These are phyloP conservation scores for Debaryomyces udenii DNA, from an alignment of 1,139 yeast genomes.

Conservation along the genomic window DNA sequence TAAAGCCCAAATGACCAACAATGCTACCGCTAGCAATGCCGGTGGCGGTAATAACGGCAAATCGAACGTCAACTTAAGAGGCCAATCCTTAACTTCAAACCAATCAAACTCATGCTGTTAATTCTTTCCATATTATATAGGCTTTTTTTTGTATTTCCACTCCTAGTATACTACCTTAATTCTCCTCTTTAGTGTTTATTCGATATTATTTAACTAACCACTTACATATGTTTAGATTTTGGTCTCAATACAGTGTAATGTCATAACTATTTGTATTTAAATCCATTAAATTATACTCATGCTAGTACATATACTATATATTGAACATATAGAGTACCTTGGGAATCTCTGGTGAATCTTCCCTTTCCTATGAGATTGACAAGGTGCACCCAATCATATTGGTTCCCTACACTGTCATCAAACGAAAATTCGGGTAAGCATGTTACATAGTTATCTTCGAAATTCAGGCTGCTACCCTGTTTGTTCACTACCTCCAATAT, in stretches of 20 bases:
- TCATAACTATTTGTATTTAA: neutral
- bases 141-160: constrained; percentile 2
- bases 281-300: neutral
- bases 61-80: constrained; percentile 82
- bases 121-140: constrained; percentile 9
- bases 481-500: constrained; percentile 37
- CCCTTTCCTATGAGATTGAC: constrained; percentile 57
- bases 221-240: constrained; percentile 2
- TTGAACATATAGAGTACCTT: constrained; percentile 51
- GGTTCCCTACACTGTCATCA: constrained; percentile 40
- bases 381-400: constrained; percentile 49
- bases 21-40: constrained; percentile 44
- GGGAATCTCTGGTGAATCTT: constrained; percentile 49
- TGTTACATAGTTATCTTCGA: constrained; percentile 51
- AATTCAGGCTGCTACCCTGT: constrained; percentile 30
- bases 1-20: constrained; percentile 91
- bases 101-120: constrained; percentile 80
- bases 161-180: constrained; percentile 2
- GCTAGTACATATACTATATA: constrained; percentile 46
- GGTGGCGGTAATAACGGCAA: constrained; percentile 50
- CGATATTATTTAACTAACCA: constrained; percentile 4
- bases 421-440: constrained; percentile 46
- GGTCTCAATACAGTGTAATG: constrained; percentile 5
- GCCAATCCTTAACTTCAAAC: constrained; percentile 77
- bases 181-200: constrained; percentile 8